Percentiles rank a stretch among this genome's conserved stretches.
These are phyloP conservation scores for Camellia oleifera DNA, from an alignment of 179 eudicot genomes.

Conservation along the genomic window DNA sequence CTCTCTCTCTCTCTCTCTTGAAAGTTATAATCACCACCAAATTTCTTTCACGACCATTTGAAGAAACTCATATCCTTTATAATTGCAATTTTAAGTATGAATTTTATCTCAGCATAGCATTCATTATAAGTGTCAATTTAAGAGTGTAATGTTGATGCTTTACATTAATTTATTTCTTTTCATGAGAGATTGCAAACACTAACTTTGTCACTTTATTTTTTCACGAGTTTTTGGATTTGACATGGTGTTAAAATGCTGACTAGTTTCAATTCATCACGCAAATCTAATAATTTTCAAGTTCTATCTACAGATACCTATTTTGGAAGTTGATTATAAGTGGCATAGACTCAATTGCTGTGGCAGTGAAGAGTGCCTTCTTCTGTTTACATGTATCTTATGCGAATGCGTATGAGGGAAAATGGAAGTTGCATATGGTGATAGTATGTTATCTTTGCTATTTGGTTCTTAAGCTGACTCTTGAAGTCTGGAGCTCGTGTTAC, in stretches of 20 bases:
- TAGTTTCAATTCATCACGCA: background rate
- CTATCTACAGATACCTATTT: conserved; percentile 11
- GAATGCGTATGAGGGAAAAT: conserved; percentile 6
- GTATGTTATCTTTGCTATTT: conserved; percentile 6
- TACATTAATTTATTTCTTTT: background rate
- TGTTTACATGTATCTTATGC: conserved; percentile 1
- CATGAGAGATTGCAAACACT: too few species aligned
- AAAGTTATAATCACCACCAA: too few species aligned
- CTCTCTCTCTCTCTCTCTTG: too few species aligned
- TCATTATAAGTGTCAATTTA: too few species aligned
- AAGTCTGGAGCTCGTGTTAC: conserved; percentile 4
- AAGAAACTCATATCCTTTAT: too few species aligned
- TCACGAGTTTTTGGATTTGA: too few species aligned
- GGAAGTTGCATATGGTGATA: conserved; percentile 6
- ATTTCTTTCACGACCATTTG: too few species aligned
- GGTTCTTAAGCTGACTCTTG: conserved; percentile 5
- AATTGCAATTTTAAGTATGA: too few species aligned
- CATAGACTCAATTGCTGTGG: conserved; percentile 13
- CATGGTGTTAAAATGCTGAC: background rate
- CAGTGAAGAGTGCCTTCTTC: conserved; percentile 13
- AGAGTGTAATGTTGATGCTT: background rate
- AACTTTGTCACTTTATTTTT: too few species aligned
- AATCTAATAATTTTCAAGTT: background rate
- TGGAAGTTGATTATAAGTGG: conserved; percentile 3
- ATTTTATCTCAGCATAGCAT: too few species aligned